Conservation (phyloP, 352 stramenopile genomes). For the Phytophthora idaei region DNA sequence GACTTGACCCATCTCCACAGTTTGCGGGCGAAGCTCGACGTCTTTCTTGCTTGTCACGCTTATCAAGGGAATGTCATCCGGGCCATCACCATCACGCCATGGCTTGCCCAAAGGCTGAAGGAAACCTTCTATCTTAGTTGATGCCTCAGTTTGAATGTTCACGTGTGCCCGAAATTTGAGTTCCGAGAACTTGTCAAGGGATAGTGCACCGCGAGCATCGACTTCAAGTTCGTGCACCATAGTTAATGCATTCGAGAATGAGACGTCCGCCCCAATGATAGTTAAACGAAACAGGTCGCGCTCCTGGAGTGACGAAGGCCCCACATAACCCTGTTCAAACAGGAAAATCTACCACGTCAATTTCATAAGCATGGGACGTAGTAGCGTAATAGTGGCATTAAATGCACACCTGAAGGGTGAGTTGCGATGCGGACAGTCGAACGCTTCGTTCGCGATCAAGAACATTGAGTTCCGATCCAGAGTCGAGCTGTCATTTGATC, state of each 20-base stretch:
- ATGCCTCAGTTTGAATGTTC: conserved; percentile 34
- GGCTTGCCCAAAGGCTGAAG: conserved; percentile 43
- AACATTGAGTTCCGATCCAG: conserved; percentile 56
- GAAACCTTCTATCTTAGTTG: conserved; percentile 50
- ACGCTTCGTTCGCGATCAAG: conserved; percentile 40
- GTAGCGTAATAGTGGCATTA: not conserved
- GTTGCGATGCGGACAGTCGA: conserved; percentile 45
- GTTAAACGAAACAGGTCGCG: conserved; percentile 45
- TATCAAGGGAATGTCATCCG: conserved; percentile 29
- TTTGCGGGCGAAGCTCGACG: conserved; percentile 53
- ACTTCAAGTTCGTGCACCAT: conserved; percentile 49
- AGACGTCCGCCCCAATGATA: conserved; percentile 45
- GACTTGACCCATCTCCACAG: conserved; percentile 52
- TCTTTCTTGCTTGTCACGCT: conserved; percentile 42
- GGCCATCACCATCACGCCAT: not conserved
- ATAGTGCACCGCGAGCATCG: conserved; percentile 32
- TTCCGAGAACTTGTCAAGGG: conserved; percentile 74
- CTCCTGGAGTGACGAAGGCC: conserved; percentile 48
- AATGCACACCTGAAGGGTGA: conserved; percentile 49
- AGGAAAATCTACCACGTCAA: not conserved
- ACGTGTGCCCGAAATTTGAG: conserved; percentile 60
- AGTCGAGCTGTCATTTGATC: conserved; percentile 43
- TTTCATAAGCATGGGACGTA: not conserved
- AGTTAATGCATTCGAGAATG: conserved; percentile 55
- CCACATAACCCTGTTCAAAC: conserved; percentile 49